Evolutionary conservation across 2,329 filamentous ascomycete species (phyloP).

Genomic region (Gyromitra esculenta): DNA sequence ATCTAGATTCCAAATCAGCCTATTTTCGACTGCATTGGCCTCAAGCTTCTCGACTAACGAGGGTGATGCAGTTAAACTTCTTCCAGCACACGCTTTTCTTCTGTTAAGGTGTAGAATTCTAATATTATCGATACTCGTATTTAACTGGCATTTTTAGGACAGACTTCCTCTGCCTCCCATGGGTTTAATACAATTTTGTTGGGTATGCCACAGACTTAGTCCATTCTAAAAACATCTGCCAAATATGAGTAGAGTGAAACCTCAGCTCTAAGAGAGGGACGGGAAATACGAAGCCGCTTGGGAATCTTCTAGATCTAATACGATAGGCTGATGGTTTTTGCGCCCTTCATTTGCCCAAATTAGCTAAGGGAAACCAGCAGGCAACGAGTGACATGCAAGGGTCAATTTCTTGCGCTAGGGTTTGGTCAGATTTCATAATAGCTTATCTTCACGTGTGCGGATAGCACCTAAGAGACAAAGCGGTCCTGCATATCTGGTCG

Average conservation of each 20-base stretch:
- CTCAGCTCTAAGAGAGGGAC: no score
- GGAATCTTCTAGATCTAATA: neutral
- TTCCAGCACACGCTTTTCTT: neutral
- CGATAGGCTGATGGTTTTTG: neutral
- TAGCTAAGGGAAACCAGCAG: neutral
- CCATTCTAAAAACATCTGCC: no score
- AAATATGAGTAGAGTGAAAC: no score
- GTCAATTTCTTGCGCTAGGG: neutral
- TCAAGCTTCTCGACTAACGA: neutral
- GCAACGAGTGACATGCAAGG: neutral
- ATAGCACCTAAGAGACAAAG: neutral
- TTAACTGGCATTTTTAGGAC: no score
- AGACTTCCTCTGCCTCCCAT: no score
- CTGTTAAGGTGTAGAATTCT: neutral
- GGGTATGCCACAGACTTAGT: no score
- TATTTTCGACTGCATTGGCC: neutral
- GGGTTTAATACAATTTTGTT: no score
- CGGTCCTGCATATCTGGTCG: neutral
- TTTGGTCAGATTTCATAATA: neutral
- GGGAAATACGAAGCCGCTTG: neutral
- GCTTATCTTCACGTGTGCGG: neutral
- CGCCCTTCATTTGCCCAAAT: neutral
- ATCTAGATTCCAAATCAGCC: neutral
- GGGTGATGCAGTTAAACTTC: neutral
- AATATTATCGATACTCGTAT: neutral